Evolutionary conservation across 768 basidiomycete species (phyloP).

Genomic region (Tremella mesenterica): DNA sequence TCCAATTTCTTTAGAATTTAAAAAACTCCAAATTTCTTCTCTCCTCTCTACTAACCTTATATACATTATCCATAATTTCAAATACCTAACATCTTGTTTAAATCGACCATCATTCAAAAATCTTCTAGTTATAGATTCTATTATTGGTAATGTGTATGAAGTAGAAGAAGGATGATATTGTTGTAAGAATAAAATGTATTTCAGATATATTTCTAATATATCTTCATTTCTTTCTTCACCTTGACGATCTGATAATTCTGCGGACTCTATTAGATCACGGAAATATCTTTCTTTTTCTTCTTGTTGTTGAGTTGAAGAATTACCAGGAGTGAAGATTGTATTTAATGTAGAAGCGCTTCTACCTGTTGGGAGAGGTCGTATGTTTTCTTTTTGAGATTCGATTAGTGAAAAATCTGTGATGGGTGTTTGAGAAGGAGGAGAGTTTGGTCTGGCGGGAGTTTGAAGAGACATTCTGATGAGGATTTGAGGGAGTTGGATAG

Average conservation of each 20-base stretch:
- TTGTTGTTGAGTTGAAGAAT: conserved; percentile 57
- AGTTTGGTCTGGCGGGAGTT: too few relatives aligned
- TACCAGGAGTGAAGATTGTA: conserved; percentile 42
- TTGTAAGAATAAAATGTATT: conserved; percentile 73
- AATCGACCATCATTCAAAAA: conserved; percentile 79
- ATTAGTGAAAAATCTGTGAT: conserved; percentile 47
- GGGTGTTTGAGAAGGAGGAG: conserved; percentile 23
- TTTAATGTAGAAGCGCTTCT: conserved; percentile 48
- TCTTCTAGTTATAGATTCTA: conserved; percentile 72
- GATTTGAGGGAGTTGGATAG: too few relatives aligned
- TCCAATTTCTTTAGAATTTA: conserved; percentile 85
- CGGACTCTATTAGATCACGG: conserved; percentile 43
- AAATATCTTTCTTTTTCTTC: conserved; percentile 47
- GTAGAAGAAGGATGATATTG: conserved; percentile 72
- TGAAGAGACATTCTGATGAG: too few relatives aligned
- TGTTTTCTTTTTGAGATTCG: conserved; percentile 51
- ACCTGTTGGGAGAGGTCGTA: conserved; percentile 47
- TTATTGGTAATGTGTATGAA: conserved; percentile 63
- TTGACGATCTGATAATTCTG: conserved; percentile 44
- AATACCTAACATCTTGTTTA: conserved; percentile 70
- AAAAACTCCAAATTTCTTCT: conserved; percentile 70
- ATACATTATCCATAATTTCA: conserved; percentile 85
- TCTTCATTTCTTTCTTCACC: conserved; percentile 49
- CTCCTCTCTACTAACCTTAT: conserved; percentile 68
- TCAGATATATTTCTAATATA: neutral